Evolutionary conservation across 192 early-diverging fungal species (phyloP).

Genomic region (Entophlyctis helioformis): DNA sequence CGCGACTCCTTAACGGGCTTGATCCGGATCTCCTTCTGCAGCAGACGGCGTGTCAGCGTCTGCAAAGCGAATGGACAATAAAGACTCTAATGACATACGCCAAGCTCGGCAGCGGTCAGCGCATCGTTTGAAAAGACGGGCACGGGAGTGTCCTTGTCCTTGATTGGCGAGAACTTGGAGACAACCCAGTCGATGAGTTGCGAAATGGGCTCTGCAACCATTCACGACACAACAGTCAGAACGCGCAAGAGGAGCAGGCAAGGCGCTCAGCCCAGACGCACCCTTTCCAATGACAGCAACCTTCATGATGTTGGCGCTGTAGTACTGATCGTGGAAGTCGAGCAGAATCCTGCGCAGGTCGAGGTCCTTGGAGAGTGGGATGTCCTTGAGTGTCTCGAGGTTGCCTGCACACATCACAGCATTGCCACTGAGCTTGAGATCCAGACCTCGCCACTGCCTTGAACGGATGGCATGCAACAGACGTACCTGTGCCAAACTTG

Average conservation of each 20-base stretch:
- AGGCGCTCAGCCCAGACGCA: constrained; percentile 16
- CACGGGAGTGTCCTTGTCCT: constrained; percentile 59
- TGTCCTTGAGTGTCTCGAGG: constrained; percentile 65
- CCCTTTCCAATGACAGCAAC: constrained; percentile 60
- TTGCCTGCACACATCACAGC: constrained; percentile 51
- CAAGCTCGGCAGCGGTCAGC: constrained; percentile 56
- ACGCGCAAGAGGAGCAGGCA: not conserved
- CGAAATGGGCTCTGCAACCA: constrained; percentile 63
- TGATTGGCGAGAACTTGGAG: constrained; percentile 63
- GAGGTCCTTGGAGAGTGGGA: constrained; percentile 51
- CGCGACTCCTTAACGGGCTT: constrained; percentile 65
- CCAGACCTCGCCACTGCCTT: not conserved
- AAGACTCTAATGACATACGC: constrained; percentile 16
- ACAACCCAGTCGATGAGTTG: constrained; percentile 74
- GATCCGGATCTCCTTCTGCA: constrained; percentile 40
- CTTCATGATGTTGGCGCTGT: constrained; percentile 94
- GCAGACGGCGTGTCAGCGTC: too few species aligned
- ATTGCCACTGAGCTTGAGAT: not conserved
- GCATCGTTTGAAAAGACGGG: constrained; percentile 64
- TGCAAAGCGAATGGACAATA: not conserved
- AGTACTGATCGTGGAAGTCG: constrained; percentile 80
- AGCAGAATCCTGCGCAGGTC: constrained; percentile 75
- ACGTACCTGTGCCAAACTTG: constrained; percentile 67
- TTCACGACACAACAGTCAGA: not conserved
- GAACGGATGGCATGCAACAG: not conserved